Base-by-base conservation (phyloP, 257 asterid species). In the Apocynum venetum region DNA sequence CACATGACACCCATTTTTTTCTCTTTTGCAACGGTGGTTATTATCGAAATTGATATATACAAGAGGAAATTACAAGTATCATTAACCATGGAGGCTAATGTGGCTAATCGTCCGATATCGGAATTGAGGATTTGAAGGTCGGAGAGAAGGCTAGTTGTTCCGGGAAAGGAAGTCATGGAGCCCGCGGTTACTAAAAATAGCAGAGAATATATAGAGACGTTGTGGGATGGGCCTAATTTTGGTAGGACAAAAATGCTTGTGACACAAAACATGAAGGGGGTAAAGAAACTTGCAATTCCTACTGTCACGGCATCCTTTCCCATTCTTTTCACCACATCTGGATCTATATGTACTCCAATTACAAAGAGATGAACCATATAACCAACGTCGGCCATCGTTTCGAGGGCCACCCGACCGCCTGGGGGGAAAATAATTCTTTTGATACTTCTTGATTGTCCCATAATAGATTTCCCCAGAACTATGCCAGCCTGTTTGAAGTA, bases 51-150 rank as follows among this genome's bases (percentile, higher is more conserved):
- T 44, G 79, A 1, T 1, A 77, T 1, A 3, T 82, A 79, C 41
- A 82, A 9, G 0, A 64, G 1, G 66, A 83, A 91, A 69, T 76
- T 83, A 81, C 86, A 87, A 1, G 66, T 7, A 53, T 89, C 97
- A 17, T 85, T 64, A 8, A 85, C 85, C 40, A 86, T 44, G 10
- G 93, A 75, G 0, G 92, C 85, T 6, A 84, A 70, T 3, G 93
- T 85, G 19, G 97, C 94, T 8, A 87, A 43, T 51, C 94, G 49
- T 0, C 97, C 97, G 2, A 91, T 64, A 43, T 91, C 91, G 0
- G 94, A 91, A 82, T 89, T 91, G 51, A 91, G 88, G 47, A 91
- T 83, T 66, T 91, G 84, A 38, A 91, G 94, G 44, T 91, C 97
- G 2, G 78, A 46, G 0, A 91, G 82, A 10, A 87, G 70, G 79